These are phyloP conservation scores for Celoporthe dispersa DNA, from an alignment of 2,329 filamentous ascomycete species.

Conservation along the genomic window DNA sequence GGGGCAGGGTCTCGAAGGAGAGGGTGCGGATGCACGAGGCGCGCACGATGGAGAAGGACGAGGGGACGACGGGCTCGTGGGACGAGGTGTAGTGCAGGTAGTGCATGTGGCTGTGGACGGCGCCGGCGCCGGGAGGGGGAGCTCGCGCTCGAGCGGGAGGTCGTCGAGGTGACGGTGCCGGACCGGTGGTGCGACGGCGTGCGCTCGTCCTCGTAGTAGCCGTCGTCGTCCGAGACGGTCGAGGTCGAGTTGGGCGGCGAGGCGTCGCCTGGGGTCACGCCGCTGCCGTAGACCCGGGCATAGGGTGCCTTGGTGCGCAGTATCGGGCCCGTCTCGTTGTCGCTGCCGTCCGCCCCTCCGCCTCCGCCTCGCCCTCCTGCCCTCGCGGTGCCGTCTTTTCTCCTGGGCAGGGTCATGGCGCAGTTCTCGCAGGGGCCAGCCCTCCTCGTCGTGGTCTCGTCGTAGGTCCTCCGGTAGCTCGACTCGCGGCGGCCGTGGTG, in stretches of 20 bases:
- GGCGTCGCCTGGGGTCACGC: slow-evolving; percentile 42
- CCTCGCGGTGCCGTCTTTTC: slow-evolving; percentile 38
- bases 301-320: slow-evolving; percentile 65
- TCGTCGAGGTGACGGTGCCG: slow-evolving; percentile 48
- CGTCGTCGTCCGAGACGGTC: slow-evolving; percentile 58
- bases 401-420: slow-evolving; percentile 65
- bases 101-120: slow-evolving; percentile 59
- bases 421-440: slow-evolving; percentile 71
- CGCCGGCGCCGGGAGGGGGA: slow-evolving; percentile 47
- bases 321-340: slow-evolving; percentile 54
- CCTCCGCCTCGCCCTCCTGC: slow-evolving; percentile 7
- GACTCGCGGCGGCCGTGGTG: slow-evolving; percentile 53
- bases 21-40: slow-evolving; percentile 69
- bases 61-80: slow-evolving; percentile 63
- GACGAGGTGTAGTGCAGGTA: slow-evolving; percentile 72
- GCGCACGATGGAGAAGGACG: slow-evolving; percentile 69
- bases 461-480: slow-evolving; percentile 66
- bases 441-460: slow-evolving; percentile 66
- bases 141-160: slow-evolving; percentile 58
- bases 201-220: slow-evolving; percentile 37
- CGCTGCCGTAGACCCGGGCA: slow-evolving; percentile 58
- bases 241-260: slow-evolving; percentile 58
- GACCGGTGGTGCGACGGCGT: slow-evolving; percentile 43
- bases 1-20: slow-evolving; percentile 68
- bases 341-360: slow-evolving; percentile 29